Evolutionary conservation across 306 rosid genomes (phyloP).

Genomic region (Benincasa hispida): DNA sequence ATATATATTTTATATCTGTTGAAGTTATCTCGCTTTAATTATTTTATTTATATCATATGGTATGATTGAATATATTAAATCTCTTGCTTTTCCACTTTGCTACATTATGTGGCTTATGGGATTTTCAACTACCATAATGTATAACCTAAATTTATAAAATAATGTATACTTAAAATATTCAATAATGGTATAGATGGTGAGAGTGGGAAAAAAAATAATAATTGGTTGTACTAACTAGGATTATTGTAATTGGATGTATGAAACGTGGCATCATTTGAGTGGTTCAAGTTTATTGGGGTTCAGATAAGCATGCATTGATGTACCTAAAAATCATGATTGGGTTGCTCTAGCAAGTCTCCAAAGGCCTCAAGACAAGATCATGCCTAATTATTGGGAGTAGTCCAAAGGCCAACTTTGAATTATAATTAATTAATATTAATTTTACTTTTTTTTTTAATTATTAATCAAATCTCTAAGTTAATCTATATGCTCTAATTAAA

Average conservation of each 20-base stretch:
- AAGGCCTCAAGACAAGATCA: not conserved
- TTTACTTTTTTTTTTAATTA: not conserved
- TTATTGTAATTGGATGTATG: not conserved
- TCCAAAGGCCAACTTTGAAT: not conserved
- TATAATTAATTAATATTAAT: not conserved
- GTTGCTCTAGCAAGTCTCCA: not conserved
- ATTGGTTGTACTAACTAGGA: not conserved
- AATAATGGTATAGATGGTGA: not conserved
- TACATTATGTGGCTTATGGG: not conserved
- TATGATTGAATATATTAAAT: too few relatives aligned
- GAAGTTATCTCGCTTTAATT: too few relatives aligned
- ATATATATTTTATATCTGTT: too few relatives aligned
- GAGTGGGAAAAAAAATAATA: not conserved
- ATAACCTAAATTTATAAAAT: not conserved
- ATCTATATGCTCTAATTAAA: not conserved
- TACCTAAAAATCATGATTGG: not conserved
- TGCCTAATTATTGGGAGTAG: not conserved
- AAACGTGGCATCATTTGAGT: not conserved
- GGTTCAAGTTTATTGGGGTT: not conserved
- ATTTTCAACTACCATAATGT: not conserved
- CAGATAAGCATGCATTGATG: not conserved
- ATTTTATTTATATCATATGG: too few relatives aligned
- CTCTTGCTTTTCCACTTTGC: not conserved
- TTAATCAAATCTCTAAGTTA: not conserved
- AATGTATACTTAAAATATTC: not conserved